Conservation (phyloP, 2,329 filamentous ascomycete species). For the Coniella lustricola region DNA sequence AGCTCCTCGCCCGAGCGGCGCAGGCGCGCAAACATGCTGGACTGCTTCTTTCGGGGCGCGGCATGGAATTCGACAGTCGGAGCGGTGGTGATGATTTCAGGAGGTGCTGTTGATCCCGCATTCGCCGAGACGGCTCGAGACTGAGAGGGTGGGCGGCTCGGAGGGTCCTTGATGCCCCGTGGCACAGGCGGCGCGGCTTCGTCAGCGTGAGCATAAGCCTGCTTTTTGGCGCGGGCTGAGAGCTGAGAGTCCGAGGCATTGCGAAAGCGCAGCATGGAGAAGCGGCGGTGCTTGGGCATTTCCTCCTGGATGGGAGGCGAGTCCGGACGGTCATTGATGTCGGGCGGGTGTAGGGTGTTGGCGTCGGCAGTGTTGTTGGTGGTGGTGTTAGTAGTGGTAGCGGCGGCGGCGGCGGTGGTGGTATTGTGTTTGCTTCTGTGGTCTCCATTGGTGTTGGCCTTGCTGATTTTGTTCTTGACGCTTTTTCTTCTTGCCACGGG, state of each 20-base stretch:
- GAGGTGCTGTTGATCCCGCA: constrained; percentile 35
- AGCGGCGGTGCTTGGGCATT: constrained; percentile 50
- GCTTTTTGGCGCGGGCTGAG: constrained; percentile 65
- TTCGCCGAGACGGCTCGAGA: constrained; percentile 18
- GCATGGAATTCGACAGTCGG: constrained; percentile 61
- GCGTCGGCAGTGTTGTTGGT: constrained; percentile 14
- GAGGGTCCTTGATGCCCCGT: constrained; percentile 39
- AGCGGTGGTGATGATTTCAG: constrained; percentile 83
- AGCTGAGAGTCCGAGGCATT: constrained; percentile 92
- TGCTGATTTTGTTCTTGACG: not conserved
- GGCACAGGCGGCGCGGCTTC: constrained; percentile 49
- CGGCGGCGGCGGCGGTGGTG: not conserved
- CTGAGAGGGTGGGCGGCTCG: not conserved
- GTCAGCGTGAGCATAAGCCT: constrained; percentile 38
- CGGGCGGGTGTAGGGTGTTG: constrained; percentile 19
- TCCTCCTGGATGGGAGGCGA: constrained; percentile 49
- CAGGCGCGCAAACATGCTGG: constrained; percentile 45
- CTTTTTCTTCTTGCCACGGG: not conserved
- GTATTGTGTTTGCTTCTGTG: not conserved
- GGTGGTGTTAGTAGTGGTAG: not conserved
- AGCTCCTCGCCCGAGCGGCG: constrained; percentile 45
- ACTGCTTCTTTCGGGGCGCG: constrained; percentile 49
- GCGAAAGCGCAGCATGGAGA: constrained; percentile 72
- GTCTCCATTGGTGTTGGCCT: no score
- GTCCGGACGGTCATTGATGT: constrained; percentile 30